Evolutionary conservation across 176 grass and related monocot genomes (phyloP).

Genomic region (Musa itinerans): DNA sequence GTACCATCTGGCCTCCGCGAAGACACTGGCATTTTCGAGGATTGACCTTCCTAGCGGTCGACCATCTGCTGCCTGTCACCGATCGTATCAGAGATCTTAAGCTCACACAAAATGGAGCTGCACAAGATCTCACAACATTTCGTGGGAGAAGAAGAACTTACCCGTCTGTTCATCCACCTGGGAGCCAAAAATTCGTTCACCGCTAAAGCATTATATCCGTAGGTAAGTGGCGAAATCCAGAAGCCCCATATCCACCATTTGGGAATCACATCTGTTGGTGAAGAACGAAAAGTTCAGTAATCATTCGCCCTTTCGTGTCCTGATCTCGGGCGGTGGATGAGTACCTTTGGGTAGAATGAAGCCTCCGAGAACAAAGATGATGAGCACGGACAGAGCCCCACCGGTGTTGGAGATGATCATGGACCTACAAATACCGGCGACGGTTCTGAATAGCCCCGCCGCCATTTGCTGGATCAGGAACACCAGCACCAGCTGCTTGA

Average conservation of each 20-base stretch:
- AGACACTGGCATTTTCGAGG: slow-evolving; percentile 59
- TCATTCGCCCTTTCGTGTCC: neutral
- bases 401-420: slow-evolving; percentile 94
- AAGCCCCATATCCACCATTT: slow-evolving; percentile 99
- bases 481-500: slow-evolving; percentile 87
- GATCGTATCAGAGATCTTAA: neutral
- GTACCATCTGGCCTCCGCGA: slow-evolving; percentile 73
- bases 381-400: slow-evolving; percentile 73
- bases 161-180: slow-evolving; percentile 75
- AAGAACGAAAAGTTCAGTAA: slow-evolving; percentile 6
- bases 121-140: neutral
- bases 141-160: neutral
- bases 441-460: slow-evolving; percentile 74
- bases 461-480: slow-evolving; percentile 97
- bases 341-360: slow-evolving; percentile 93
- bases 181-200: slow-evolving; percentile 93
- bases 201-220: slow-evolving; percentile 79
- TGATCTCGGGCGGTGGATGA: neutral
- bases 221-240: slow-evolving; percentile 84
- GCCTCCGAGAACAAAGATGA: slow-evolving; percentile 83
- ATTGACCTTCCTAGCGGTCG: slow-evolving; percentile 50
- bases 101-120: no score
- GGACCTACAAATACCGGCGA: slow-evolving; percentile 70
- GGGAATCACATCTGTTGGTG: slow-evolving; percentile 58
- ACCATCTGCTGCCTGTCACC: neutral